Percentiles rank a stretch among this genome's conserved stretches.
Conservation (phyloP, 257 asterid genomes). For the Buddleja alternifolia region DNA sequence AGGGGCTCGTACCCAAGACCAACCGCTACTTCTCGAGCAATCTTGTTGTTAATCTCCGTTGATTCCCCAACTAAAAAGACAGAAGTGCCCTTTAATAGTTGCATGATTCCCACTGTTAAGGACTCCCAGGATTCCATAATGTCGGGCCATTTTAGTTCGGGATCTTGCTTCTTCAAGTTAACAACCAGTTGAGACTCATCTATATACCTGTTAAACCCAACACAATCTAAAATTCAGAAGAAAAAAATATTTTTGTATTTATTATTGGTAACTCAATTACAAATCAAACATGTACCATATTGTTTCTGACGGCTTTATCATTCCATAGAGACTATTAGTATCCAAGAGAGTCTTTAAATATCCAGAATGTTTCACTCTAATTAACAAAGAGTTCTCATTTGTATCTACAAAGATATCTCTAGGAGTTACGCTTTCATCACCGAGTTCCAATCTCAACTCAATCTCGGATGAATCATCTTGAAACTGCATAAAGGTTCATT, state of each 20-base stretch:
- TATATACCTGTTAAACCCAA: conserved; percentile 64
- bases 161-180: conserved; percentile 83
- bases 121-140: conserved; percentile 96
- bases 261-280: background rate
- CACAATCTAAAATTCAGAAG: background rate
- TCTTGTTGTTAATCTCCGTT: conserved; percentile 73
- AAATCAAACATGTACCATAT: conserved; percentile 64
- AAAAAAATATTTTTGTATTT: background rate
- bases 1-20: conserved; percentile 75
- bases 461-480: conserved; percentile 75
- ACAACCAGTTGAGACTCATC: conserved; percentile 84
- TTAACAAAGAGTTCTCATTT: conserved; percentile 66
- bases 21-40: conserved; percentile 88
- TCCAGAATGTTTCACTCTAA: conserved; percentile 62
- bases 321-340: conserved; percentile 65
- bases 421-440: conserved; percentile 53
- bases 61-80: conserved; percentile 89
- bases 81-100: conserved; percentile 83
- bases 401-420: conserved; percentile 71
- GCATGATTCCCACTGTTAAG: conserved; percentile 63
- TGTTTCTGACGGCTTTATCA: conserved; percentile 85
- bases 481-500: conserved; percentile 58
- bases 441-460: conserved; percentile 85
- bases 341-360: conserved; percentile 68
- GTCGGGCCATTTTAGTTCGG: conserved; percentile 89